Evolutionary conservation across 345 rosid genomes (phyloP), one percentile per base, ranked within the genome.

Genomic region (Salix caprea): DNA sequence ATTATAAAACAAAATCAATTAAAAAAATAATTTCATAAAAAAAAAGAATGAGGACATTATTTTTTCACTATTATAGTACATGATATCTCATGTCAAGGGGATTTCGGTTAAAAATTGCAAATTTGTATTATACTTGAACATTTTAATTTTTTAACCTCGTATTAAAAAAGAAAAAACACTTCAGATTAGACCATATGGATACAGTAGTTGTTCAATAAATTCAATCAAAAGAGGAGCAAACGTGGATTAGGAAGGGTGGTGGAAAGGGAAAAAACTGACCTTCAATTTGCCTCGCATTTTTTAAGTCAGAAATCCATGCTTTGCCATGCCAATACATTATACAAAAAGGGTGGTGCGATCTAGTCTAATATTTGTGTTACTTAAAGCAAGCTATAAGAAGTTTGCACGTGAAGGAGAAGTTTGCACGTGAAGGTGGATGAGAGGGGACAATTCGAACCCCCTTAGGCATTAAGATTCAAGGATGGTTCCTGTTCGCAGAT

Each of bases 191-290:
- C 67, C 26, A 26, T 5, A 28, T 2, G 14, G 30, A 23, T 36
- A 36, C 37, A 5, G 37, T 36, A 36, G 37, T 1, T 36, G 37
- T 36, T 36, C 37, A 36, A 42, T 11, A 42, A 42, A 52, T 18
- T 52, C 58, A 19, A n/a, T 5, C 34, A 28, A 6, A 37, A 34
- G 71, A 48, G 64, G 71, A 74, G 64, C n/a, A 4, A 37, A 48
- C 46, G 46, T 48, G 78, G 8, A 52, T 15, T 5, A 19, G 73
- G 50, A 52, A 75, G 52, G 37, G 30, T 18, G 34, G 67, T 23
- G 73, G 73, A 58, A 76, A 60, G 67, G 42, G 78, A 58, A 58
- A 34, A 36, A 40, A 37, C 68, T 60, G 60, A 76, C 73, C n/a
- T 18, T 7, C 8, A 5, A 6, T 5, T 67, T 26, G 32, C 40